A percentile compares a stretch with the other conserved stretches of the same genome.
phyloP scores from a whole-genome alignment of 2,329 filamentous ascomycete genomes.

The Fusarium acutatum region DNA sequence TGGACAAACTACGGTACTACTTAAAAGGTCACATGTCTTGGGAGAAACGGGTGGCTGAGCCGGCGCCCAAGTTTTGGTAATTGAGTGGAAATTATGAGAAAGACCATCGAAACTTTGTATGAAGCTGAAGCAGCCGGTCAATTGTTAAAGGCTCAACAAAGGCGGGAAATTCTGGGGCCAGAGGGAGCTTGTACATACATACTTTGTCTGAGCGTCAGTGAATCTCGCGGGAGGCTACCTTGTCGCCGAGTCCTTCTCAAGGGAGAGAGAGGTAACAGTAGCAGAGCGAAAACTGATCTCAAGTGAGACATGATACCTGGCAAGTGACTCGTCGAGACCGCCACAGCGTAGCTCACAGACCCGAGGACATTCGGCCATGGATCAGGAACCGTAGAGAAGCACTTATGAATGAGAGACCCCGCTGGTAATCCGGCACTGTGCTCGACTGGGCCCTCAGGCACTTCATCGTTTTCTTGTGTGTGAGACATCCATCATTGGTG shows the following conservation, averaged over 20 bases:
- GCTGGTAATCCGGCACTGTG: conserved; percentile 41
- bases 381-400: conserved; percentile 22
- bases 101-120: conserved; percentile 31
- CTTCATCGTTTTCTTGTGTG: conserved; percentile 28
- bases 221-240: conserved; percentile 18
- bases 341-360: conserved; percentile 38
- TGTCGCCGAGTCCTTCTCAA: conserved; percentile 33
- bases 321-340: conserved; percentile 40
- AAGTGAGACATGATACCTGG: conserved; percentile 39
- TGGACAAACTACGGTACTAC: neutral
- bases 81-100: conserved; percentile 17
- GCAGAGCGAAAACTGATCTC: conserved; percentile 26
- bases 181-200: conserved; percentile 4
- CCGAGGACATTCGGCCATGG: conserved; percentile 30
- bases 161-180: conserved; percentile 13
- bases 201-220: conserved; percentile 9
- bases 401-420: conserved; percentile 18
- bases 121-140: conserved; percentile 27
- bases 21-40: conserved; percentile 26
- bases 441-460: conserved; percentile 13
- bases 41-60: conserved; percentile 33
- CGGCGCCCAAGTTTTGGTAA: conserved; percentile 23
- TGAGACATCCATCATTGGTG: conserved; percentile 32
- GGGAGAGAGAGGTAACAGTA: conserved; percentile 32
- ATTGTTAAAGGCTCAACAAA: conserved; percentile 26